Base-by-base conservation (phyloP, 345 rosid species). In the Noccaea bulbosa region DNA sequence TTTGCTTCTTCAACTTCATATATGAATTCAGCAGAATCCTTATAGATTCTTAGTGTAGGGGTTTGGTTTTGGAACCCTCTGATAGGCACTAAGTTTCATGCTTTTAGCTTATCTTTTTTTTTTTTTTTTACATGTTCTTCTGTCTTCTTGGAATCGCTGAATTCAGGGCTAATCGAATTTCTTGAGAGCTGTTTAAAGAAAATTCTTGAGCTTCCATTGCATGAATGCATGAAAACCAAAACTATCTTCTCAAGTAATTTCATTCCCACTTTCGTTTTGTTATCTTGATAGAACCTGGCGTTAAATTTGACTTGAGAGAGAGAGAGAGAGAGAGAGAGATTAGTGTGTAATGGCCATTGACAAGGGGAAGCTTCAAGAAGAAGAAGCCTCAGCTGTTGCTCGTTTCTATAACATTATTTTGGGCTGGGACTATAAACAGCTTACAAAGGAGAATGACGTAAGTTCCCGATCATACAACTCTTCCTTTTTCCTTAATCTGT, bases 381-480 rank as follows among this genome's bases (percentile, higher is more conserved):
- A 85, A 40, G 78, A 74, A 74, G 83, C 88, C 27, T 81, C 88
- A 39, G 77, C 85, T 17, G 57, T 71, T 53, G 17, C 50, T 61
- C 90, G 89, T 59, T 93, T 91, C 81, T 83, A 84, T 79, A 82
- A 81, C 79, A 83, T 78, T 40, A 57, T 89, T 68, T 88, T 93
- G 5, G 84, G 88, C 34, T 91, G 96, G 96, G 96, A 91, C 77
- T 89, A 87, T 77, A 79, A 83, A 63, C 83, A 77, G 66, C 93
- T 89, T 60, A 82, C 82, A 44, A 79, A 79, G 38, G 82, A 80
- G 39, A 80, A 71, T 43, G 77, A 73, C 30, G 93, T 88, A 78
- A 38, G 11, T 14, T 50, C 62, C 41, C 57, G 1, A 48, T 58
- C 48, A 33, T 41, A n/a, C 30, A 41, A 10, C 8, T 47, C 33